Evolutionary conservation across 2,329 filamentous ascomycete species (phyloP), one percentile per base, ranked within the genome.

Genomic region (Cladosporium colombiae): DNA sequence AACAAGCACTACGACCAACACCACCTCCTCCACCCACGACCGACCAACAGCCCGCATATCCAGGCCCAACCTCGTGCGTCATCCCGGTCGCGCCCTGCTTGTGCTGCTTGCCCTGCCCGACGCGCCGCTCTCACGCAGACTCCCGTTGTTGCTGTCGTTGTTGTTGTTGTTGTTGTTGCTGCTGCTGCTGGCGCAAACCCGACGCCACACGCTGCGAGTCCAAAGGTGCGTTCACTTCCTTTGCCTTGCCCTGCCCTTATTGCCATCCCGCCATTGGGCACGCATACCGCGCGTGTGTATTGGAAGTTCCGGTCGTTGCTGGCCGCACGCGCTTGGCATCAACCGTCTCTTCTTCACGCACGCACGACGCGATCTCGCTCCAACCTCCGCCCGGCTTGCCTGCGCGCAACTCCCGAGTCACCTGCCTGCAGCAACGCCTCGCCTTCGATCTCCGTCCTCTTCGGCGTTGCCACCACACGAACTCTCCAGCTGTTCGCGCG

Each of bases 341-440:
- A 29, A 18, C 52, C 52, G 52, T 55, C 52, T 55, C 52, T 31
- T 55, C 52, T 55, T 55, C 52, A 55, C 52, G 29, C 52, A 31
- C 25, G 52, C 52, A 31, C 52, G 16, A 55, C 31, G 52, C 52
- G 16, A 55, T 55, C 52, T 31, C 52, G 27, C 31, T 49, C 57
- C 57, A 60, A 49, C 40, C 40, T 60, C 57, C 57, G 57, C 57
- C 50, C 31, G 57, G 57, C 57, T 59, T 59, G 56, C 37, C 18
- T 18, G 35, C 35, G 16, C 6, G 14, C 56, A 29, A 59, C 31
- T 59, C 56, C 56, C 56, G 56, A 21, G 29, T 35, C 56, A 44
- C 35, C 56, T 59, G 56, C 35, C 56, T 59, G 56, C 56, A 59
- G 25, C 56, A 35, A 21, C 33, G 25, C 44, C 52, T 13, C 50